These are phyloP conservation scores for Lunasporangiospora selenospora DNA, from an alignment of 192 early-diverging fungal genomes.

Conservation along the genomic window DNA sequence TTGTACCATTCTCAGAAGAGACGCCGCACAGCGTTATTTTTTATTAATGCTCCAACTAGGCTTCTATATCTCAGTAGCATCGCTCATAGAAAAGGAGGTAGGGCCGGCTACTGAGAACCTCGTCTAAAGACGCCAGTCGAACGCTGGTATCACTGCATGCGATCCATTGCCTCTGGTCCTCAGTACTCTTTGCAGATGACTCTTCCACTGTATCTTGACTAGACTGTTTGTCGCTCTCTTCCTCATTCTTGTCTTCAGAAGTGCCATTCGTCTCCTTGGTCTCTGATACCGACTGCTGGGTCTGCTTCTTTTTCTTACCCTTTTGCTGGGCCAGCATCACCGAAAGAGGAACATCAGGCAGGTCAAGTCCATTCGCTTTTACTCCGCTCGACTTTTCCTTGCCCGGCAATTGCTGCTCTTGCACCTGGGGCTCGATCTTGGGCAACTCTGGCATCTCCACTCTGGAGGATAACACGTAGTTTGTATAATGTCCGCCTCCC, in stretches of 20 bases:
- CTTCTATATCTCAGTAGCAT: no score
- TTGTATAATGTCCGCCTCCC: slow-evolving; percentile 52
- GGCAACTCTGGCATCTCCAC: background rate
- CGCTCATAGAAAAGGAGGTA: slow-evolving; percentile 57
- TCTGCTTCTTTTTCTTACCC: slow-evolving; percentile 11
- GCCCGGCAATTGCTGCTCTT: slow-evolving; percentile 1
- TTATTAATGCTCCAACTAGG: no score
- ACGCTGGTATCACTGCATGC: slow-evolving; percentile 53
- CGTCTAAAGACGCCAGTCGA: slow-evolving; percentile 29
- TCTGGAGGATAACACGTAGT: slow-evolving; percentile 47
- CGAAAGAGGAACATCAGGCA: slow-evolving; percentile 17
- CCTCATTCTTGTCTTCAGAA: background rate
- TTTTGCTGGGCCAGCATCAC: slow-evolving; percentile 9
- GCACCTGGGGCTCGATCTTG: slow-evolving; percentile 2
- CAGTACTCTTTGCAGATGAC: background rate
- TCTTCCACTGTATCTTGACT: background rate
- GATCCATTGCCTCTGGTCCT: slow-evolving; percentile 48
- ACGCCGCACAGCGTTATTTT: no score
- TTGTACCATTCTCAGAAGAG: no score
- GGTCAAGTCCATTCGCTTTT: background rate
- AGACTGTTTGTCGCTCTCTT: background rate
- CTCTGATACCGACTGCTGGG: background rate
- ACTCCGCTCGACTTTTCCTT: no score
- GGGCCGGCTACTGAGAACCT: slow-evolving; percentile 48
- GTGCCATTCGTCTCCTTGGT: background rate